Evolutionary conservation across 179 eudicot genomes (phyloP), one percentile per base, ranked within the genome.

Genomic region (Vitellaria paradoxa): DNA sequence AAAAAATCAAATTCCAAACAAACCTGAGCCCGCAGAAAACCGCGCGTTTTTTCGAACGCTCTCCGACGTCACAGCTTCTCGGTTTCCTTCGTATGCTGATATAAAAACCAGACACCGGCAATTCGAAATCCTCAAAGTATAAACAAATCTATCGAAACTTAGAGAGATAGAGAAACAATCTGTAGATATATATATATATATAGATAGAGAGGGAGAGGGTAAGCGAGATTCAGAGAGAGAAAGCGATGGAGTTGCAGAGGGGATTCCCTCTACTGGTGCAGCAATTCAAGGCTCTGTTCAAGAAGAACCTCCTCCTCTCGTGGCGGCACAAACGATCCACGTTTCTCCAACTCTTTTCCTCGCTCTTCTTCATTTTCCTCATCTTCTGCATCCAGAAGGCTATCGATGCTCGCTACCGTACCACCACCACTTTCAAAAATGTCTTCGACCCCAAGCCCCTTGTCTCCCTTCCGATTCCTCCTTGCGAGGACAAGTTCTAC

Each of bases 281-380:
- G 55, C 97, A 94, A 77, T 87, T 77, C 77, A 81, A 65, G 75
- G 90, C 94, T 3, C 68, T 94, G 17, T 65, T 91, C 45, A 23
- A 15, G 63, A 94, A 94, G 64, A 94, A 94, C 79, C 65, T 87
- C 9, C 65, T 92, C 14, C 90, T 93, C 7, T 82, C 94, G 79
- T 91, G 92, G 91, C 88, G 98, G 11, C 77, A 89, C 81, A 89
- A 89, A 77, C 79, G 85, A 14, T 83, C 97, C 18, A 87, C 98
- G 0, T 79, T 83, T 14, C 87, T 89, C 20, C 91, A 90, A 61
- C 82, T 94, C 10, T 90, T 93, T 82, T 89, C 96, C 3, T 91
- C 98, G 0, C 79, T 94, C 37, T 82, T 92, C 72, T 91, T 91
- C 88, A 89, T 94, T 6, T 88, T 88, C 78, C 82, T 94, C 70